These are phyloP conservation scores for Henckelia pumila DNA, from an alignment of 257 asterid genomes.

Conservation along the genomic window DNA sequence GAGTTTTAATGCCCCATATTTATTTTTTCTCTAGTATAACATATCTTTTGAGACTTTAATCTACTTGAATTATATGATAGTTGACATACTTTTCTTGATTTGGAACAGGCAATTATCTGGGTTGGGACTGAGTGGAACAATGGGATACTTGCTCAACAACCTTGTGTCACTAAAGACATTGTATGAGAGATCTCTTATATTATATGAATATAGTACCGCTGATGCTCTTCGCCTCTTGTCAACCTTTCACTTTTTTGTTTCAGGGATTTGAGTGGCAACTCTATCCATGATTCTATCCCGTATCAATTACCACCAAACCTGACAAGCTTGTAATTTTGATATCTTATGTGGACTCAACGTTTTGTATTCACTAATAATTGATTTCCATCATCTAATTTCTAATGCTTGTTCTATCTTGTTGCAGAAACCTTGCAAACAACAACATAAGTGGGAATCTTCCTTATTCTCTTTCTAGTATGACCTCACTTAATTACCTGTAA, in stretches of 20 bases:
- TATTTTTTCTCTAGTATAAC: slow-evolving; percentile 9
- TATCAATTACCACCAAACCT: slow-evolving; percentile 86
- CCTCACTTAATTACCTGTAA: slow-evolving; percentile 68
- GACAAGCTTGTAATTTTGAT: slow-evolving; percentile 68
- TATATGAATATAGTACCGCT: not conserved
- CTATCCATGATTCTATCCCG: slow-evolving; percentile 66
- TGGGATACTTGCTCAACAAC: slow-evolving; percentile 83
- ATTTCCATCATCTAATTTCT: slow-evolving; percentile 20
- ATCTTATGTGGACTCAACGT: slow-evolving; percentile 24
- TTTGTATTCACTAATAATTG: slow-evolving; percentile 16
- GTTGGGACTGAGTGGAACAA: slow-evolving; percentile 75
- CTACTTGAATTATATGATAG: slow-evolving; percentile 8
- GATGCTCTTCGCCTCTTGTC: slow-evolving; percentile 8
- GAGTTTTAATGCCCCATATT: slow-evolving; percentile 35
- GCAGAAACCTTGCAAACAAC: slow-evolving; percentile 90
- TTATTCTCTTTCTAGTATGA: slow-evolving; percentile 60
- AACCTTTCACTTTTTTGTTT: slow-evolving; percentile 22
- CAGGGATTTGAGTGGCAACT: slow-evolving; percentile 95
- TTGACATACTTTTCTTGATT: slow-evolving; percentile 29
- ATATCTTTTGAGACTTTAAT: slow-evolving; percentile 17
- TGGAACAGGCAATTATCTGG: slow-evolving; percentile 67
- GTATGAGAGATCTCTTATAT: slow-evolving; percentile 43
- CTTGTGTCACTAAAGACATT: slow-evolving; percentile 68
- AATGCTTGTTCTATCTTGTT: slow-evolving; percentile 22
- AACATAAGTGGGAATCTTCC: slow-evolving; percentile 79